phyloP scores from a whole-genome alignment of 768 basidiomycete genomes.

The Sarcomyxa edulis region DNA sequence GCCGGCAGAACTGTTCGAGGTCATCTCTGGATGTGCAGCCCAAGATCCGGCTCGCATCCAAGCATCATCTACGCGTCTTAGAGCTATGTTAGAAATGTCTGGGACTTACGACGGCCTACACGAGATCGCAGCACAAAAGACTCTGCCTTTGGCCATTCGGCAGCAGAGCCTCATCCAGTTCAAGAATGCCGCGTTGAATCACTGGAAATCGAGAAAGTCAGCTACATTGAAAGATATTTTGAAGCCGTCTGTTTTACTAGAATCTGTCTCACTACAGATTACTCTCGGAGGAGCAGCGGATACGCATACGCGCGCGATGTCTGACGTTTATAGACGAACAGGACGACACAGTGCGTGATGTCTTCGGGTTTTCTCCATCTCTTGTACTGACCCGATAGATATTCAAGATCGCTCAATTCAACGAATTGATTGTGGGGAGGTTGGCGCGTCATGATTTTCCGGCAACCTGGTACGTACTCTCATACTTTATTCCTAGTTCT shows the following conservation, averaged over 20 bases:
- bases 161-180: constrained; percentile 85
- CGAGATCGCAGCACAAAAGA: constrained; percentile 60
- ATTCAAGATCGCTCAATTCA: constrained; percentile 78
- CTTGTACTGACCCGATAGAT: constrained; percentile 5
- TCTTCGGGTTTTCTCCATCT: constrained; percentile 4
- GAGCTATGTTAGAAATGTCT: constrained; percentile 58
- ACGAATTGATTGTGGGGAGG: constrained; percentile 69
- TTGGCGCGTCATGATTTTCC: constrained; percentile 79
- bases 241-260: too few species aligned
- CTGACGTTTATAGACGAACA: constrained; percentile 68
- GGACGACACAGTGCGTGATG: constrained; percentile 64
- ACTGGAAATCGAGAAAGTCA: constrained; percentile 80
- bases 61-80: constrained; percentile 53
- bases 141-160: constrained; percentile 61
- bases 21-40: constrained; percentile 64
- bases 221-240: constrained; percentile 12
- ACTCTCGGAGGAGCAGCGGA: constrained; percentile 62
- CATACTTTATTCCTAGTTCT: background rate
- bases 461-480: constrained; percentile 50
- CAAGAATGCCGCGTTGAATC: constrained; percentile 70
- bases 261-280: constrained; percentile 45
- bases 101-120: constrained; percentile 71
- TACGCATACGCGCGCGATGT: constrained; percentile 58
- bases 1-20: constrained; percentile 60
- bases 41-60: constrained; percentile 58